A percentile compares a stretch with the other conserved stretches of the same genome.
phyloP scores from a whole-genome alignment of 2,329 filamentous ascomycete genomes.

The Didymella lethalis region DNA sequence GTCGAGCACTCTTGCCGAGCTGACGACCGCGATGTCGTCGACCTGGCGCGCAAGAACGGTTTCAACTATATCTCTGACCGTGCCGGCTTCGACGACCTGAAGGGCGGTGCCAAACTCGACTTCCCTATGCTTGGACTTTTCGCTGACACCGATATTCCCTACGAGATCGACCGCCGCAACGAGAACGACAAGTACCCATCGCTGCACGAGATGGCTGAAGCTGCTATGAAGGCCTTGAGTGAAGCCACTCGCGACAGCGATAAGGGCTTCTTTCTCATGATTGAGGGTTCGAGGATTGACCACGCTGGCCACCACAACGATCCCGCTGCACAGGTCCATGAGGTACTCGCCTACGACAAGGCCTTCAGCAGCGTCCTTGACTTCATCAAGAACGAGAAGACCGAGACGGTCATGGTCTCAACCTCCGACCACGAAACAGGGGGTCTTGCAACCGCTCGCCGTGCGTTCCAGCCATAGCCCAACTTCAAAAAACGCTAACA shows the following conservation, averaged over 20 bases:
- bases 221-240: slow-evolving; percentile 79
- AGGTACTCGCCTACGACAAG: slow-evolving; percentile 94
- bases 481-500: slow-evolving; percentile 21
- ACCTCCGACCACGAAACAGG: slow-evolving; percentile 98
- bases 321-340: slow-evolving; percentile 68
- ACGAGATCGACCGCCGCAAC: slow-evolving; percentile 86
- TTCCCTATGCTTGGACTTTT: slow-evolving; percentile 88
- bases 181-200: slow-evolving; percentile 84
- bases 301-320: slow-evolving; percentile 78
- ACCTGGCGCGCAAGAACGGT: slow-evolving; percentile 76
- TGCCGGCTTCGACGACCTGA: slow-evolving; percentile 76
- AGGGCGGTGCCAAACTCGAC: slow-evolving; percentile 70
- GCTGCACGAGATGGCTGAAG: slow-evolving; percentile 87
- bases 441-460: slow-evolving; percentile 81
- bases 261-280: slow-evolving; percentile 98
- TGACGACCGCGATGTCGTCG: slow-evolving; percentile 79
- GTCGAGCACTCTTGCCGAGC: slow-evolving; percentile 76
- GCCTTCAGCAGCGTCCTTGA: slow-evolving; percentile 83
- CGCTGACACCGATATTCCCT: slow-evolving; percentile 83
- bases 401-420: slow-evolving; percentile 80
- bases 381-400: slow-evolving; percentile 77
- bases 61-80: slow-evolving; percentile 81
- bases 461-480: slow-evolving; percentile 54
- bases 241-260: slow-evolving; percentile 83
- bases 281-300: slow-evolving; percentile 95